phyloP scores from a whole-genome alignment of 1,284 basidiomycete genomes.

The Boletus austroedulis region DNA sequence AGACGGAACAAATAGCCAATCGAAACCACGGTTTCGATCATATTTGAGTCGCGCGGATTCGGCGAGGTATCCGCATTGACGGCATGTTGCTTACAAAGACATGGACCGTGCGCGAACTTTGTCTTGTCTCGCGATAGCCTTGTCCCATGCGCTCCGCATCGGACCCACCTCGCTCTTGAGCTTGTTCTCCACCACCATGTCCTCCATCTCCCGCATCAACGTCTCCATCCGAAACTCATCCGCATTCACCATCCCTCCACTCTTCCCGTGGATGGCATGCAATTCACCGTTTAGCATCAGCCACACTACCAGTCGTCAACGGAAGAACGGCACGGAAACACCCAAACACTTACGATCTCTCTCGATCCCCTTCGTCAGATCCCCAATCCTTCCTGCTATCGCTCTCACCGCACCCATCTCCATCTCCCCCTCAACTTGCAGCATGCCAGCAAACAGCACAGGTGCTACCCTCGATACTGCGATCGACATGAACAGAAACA shows the following conservation, averaged over 20 bases:
- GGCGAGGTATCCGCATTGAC: slow-evolving; percentile 16
- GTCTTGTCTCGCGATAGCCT: slow-evolving; percentile 28
- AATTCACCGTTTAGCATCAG: slow-evolving; percentile 23
- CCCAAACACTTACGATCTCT: slow-evolving; percentile 29
- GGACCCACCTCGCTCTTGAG: slow-evolving; percentile 54
- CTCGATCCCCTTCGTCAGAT: slow-evolving; percentile 24
- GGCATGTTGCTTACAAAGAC: slow-evolving; percentile 25
- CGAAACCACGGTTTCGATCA: background rate
- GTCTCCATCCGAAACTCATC: slow-evolving; percentile 39
- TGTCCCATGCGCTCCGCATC: slow-evolving; percentile 49
- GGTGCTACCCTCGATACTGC: slow-evolving; percentile 68
- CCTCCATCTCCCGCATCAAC: slow-evolving; percentile 56
- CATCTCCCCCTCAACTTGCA: slow-evolving; percentile 15
- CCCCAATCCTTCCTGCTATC: slow-evolving; percentile 22
- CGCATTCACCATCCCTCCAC: background rate
- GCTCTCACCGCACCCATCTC: slow-evolving; percentile 23
- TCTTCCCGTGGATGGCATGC: background rate
- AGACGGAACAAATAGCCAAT: slow-evolving; percentile 12
- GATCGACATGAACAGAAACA: slow-evolving; percentile 70
- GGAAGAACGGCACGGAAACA: background rate
- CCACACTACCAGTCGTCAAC: slow-evolving; percentile 24
- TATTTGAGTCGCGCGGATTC: no score
- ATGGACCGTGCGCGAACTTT: slow-evolving; percentile 27
- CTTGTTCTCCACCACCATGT: slow-evolving; percentile 59
- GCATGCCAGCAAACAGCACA: slow-evolving; percentile 48